These are phyloP conservation scores for Oxytropis ochrocephala DNA, from an alignment of 306 rosid species.

Conservation along the genomic window DNA sequence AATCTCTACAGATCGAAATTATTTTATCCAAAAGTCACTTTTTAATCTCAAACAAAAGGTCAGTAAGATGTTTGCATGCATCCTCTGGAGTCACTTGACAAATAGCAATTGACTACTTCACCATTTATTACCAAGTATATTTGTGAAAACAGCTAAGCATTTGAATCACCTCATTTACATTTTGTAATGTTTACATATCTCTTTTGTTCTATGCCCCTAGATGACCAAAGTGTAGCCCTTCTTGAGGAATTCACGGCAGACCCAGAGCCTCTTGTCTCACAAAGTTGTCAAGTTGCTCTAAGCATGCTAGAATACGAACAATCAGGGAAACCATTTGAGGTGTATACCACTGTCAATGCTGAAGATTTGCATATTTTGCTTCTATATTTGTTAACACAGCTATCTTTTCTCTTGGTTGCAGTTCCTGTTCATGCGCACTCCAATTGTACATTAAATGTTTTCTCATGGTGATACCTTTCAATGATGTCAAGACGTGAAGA, in stretches of 20 bases:
- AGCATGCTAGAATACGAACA: slow-evolving; percentile 87
- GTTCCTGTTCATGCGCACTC: slow-evolving; percentile 81
- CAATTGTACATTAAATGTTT: slow-evolving; percentile 38
- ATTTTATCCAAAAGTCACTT: too few relatives aligned
- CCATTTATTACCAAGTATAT: background rate
- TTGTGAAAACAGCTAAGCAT: background rate
- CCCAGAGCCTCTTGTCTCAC: slow-evolving; percentile 93
- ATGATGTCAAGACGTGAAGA: background rate
- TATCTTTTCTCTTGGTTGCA: slow-evolving; percentile 29
- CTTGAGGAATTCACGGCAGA: slow-evolving; percentile 72
- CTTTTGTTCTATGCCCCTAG: slow-evolving; percentile 33
- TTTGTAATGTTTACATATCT: slow-evolving; percentile 9
- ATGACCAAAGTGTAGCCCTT: slow-evolving; percentile 72
- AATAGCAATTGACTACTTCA: background rate
- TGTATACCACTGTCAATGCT: slow-evolving; percentile 17
- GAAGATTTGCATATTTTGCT: slow-evolving; percentile 7
- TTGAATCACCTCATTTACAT: background rate
- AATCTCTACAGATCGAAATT: too few relatives aligned
- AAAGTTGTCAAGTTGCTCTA: slow-evolving; percentile 95
- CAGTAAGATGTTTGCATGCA: too few relatives aligned
- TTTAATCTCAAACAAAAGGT: too few relatives aligned
- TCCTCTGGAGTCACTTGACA: background rate
- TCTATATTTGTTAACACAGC: slow-evolving; percentile 16
- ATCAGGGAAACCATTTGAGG: slow-evolving; percentile 93
- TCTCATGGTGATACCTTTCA: background rate